Evolutionary conservation across 2,329 filamentous ascomycete species (phyloP), one percentile per base, ranked within the genome.

Genomic region (Calonectria pteridis): DNA sequence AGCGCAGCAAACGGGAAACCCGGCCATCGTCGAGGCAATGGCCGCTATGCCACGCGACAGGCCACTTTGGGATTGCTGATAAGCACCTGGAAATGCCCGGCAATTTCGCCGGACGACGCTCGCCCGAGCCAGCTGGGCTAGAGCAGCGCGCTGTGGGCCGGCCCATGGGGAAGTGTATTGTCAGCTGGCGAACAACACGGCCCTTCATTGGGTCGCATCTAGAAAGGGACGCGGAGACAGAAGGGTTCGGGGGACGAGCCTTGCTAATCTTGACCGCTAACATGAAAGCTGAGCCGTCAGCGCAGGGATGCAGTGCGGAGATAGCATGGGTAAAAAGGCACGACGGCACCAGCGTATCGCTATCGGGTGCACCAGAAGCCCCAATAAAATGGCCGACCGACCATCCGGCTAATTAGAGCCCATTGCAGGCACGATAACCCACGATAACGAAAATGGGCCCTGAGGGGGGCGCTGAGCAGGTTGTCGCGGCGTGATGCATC

Each of bases 361-460:
- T 62, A 62, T 62, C 55, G 37, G 37, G 35, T 31, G n/a, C 23
- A 28, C 10, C 6, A 46, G 23, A 23, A 14, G 55, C 55, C 55
- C 55, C 55, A 62, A 28, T 40, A 40, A 40, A 62, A 40, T 26
- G 35, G 13, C 33, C 33, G n/a, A 59, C 31, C 9, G 16, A 6
- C 13, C 7, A 37, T 40, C 35, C 55, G 55, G 55, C 55, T 62
- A 62, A 62, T 62, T 62, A 20, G 14, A 62, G 23, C 11, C 18
- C 33, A 20, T 4, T 62, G 35, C 35, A 23, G 23, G 35, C 16
- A 20, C 26, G 35, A 62, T 40, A 20, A 20, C 35, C 33, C 26
- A n/a, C 33, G 55, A 62, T 62, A 62, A 62, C 55, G 55, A 35
- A 62, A 62, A 62, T 18, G 55, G 33, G n/a, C n/a, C n/a, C 18